These are phyloP conservation scores for Cyclostephanos tholiformis DNA, from an alignment of 108 stramenopile genomes.

Conservation along the genomic window DNA sequence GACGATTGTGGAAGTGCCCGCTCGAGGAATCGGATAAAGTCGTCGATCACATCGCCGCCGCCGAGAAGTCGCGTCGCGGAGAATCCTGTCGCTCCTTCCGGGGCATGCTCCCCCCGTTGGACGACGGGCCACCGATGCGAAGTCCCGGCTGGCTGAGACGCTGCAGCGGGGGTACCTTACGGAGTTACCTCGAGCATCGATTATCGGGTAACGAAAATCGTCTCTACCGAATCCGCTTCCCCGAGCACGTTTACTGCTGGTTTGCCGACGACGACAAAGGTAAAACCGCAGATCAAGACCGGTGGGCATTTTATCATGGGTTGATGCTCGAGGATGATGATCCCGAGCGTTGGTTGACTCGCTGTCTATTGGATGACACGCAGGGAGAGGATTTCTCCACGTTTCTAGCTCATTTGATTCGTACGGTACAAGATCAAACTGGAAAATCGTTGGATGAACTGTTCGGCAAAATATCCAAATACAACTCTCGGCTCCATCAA, in stretches of 20 bases:
- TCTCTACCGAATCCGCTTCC: slow-evolving; percentile 46
- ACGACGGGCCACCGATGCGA: slow-evolving; percentile 17
- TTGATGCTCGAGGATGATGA: slow-evolving; percentile 37
- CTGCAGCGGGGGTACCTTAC: slow-evolving; percentile 11
- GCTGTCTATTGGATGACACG: slow-evolving; percentile 53
- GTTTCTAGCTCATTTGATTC: slow-evolving; percentile 43
- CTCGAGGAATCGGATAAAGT: slow-evolving; percentile 15
- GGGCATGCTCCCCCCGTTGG: slow-evolving; percentile 25
- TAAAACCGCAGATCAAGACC: slow-evolving; percentile 52
- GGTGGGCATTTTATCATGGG: slow-evolving; percentile 80
- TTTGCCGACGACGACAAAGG: slow-evolving; percentile 27
- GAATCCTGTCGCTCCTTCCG: slow-evolving; percentile 27
- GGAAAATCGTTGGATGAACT: slow-evolving; percentile 16
- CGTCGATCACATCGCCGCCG: slow-evolving; percentile 13
- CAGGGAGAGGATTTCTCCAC: slow-evolving; percentile 55
- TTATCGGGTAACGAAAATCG: neutral
- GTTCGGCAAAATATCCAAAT: slow-evolving; percentile 7
- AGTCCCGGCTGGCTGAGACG: slow-evolving; percentile 11
- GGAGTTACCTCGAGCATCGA: neutral
- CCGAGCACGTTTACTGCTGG: slow-evolving; percentile 70
- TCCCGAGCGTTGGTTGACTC: slow-evolving; percentile 47
- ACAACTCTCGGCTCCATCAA: slow-evolving; percentile 13
- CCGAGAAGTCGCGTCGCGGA: neutral
- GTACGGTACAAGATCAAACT: slow-evolving; percentile 21
- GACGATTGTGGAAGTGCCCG: slow-evolving; percentile 19